Evolutionary conservation across 129 eudicot genomes (phyloP).

Genomic region (Scalesia atractyloides): DNA sequence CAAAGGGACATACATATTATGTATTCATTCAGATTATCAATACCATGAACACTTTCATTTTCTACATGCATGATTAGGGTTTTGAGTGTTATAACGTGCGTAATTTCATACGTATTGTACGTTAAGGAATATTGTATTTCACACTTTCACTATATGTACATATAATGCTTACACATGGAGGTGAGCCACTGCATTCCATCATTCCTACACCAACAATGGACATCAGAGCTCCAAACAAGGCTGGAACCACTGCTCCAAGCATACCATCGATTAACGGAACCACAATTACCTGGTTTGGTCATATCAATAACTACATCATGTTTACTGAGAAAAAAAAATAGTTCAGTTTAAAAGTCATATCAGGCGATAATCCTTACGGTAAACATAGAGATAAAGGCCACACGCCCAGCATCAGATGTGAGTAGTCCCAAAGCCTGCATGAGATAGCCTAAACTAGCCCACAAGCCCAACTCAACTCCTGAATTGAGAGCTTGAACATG

Average conservation of each 20-base stretch:
- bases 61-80: too few species aligned
- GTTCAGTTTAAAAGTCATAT: not conserved
- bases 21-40: too few species aligned
- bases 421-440: slow-evolving; percentile 80
- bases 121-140: too few species aligned
- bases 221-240: slow-evolving; percentile 77
- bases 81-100: too few species aligned
- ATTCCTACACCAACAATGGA: slow-evolving; percentile 52
- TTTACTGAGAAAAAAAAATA: not conserved
- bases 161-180: slow-evolving; percentile 37
- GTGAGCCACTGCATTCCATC: slow-evolving; percentile 47
- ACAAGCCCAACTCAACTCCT: slow-evolving; percentile 77
- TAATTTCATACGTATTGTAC: too few species aligned
- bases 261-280: slow-evolving; percentile 87
- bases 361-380: slow-evolving; percentile 52
- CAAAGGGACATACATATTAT: too few species aligned
- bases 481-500: slow-evolving; percentile 50
- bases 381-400: slow-evolving; percentile 72
- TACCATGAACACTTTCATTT: too few species aligned
- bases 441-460: slow-evolving; percentile 90
- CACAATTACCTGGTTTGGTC: slow-evolving; percentile 62
- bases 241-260: slow-evolving; percentile 72
- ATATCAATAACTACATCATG: slow-evolving; percentile 16
- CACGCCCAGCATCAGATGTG: slow-evolving; percentile 87
- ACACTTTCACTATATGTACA: not conserved